Evolutionary conservation across 2,329 filamentous ascomycete genomes (phyloP).

Genomic region (Polychaeton citri): DNA sequence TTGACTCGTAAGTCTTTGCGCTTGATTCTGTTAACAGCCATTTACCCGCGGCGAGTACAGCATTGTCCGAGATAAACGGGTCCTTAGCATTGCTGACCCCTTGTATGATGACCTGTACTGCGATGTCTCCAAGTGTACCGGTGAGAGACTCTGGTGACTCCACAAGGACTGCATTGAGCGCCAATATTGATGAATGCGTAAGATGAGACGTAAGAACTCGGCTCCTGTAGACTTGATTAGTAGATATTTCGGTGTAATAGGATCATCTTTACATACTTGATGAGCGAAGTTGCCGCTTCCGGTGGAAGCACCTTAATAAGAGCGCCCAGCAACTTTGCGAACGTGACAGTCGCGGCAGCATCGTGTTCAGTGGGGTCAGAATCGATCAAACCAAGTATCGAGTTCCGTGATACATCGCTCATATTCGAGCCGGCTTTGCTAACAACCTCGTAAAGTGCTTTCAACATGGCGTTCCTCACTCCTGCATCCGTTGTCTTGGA

Average conservation of each 20-base stretch:
- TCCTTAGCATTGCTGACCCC: constrained; percentile 61
- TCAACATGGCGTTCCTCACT: constrained; percentile 91
- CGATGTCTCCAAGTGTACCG: constrained; percentile 57
- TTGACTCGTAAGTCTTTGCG: constrained; percentile 58
- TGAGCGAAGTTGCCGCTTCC: constrained; percentile 49
- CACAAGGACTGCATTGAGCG: constrained; percentile 75
- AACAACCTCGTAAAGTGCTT: constrained; percentile 89
- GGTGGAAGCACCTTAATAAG: constrained; percentile 73
- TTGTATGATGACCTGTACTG: constrained; percentile 62
- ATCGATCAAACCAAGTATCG: constrained; percentile 84
- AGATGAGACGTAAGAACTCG: constrained; percentile 68
- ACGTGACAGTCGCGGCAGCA: constrained; percentile 69
- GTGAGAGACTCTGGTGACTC: constrained; percentile 63
- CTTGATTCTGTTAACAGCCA: constrained; percentile 59
- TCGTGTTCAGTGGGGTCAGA: constrained; percentile 61
- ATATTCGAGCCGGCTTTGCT: constrained; percentile 91
- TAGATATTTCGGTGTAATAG: not conserved
- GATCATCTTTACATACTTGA: constrained; percentile 44
- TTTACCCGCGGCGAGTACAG: constrained; percentile 80
- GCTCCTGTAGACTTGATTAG: constrained; percentile 27
- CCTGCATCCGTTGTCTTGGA: constrained; percentile 80
- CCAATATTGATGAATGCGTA: constrained; percentile 66
- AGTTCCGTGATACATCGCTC: constrained; percentile 74
- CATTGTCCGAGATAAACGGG: constrained; percentile 61
- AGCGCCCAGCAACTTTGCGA: constrained; percentile 78